Conservation (phyloP, 2,329 filamentous ascomycete genomes). For the Sporothrix phasma region DNA sequence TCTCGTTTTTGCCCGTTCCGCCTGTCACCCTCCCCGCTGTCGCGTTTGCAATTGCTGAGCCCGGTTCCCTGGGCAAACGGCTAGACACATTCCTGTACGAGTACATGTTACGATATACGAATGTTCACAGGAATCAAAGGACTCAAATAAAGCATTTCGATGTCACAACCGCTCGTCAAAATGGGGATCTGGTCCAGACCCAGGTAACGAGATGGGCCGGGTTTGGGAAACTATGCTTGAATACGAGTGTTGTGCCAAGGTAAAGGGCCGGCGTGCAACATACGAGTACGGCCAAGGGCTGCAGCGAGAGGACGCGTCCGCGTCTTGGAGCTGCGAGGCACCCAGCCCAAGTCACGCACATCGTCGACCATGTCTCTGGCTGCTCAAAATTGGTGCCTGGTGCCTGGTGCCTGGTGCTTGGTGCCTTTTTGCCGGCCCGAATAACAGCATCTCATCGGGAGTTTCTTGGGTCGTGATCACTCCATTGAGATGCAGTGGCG, state of each 20-base stretch:
- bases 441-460: neutral
- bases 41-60: neutral
- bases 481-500: neutral
- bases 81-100: neutral
- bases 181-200: too few relatives aligned
- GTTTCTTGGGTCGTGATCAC: too few relatives aligned
- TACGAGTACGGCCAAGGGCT: neutral
- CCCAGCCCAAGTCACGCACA: neutral
- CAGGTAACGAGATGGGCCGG: too few relatives aligned
- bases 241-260: slow-evolving; percentile 1
- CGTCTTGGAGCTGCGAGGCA: neutral
- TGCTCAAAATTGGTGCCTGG: too few relatives aligned
- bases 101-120: too few relatives aligned
- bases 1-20: neutral
- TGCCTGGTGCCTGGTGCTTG: neutral
- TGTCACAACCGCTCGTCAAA: too few relatives aligned
- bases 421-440: neutral
- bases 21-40: neutral
- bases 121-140: too few relatives aligned
- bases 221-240: neutral
- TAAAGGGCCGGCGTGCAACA: neutral
- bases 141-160: too few relatives aligned
- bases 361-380: neutral
- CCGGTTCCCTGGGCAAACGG: neutral
- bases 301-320: neutral